Evolutionary conservation across 495 filamentous ascomycete species (phyloP).

Genomic region (Talaromyces thailandensis): DNA sequence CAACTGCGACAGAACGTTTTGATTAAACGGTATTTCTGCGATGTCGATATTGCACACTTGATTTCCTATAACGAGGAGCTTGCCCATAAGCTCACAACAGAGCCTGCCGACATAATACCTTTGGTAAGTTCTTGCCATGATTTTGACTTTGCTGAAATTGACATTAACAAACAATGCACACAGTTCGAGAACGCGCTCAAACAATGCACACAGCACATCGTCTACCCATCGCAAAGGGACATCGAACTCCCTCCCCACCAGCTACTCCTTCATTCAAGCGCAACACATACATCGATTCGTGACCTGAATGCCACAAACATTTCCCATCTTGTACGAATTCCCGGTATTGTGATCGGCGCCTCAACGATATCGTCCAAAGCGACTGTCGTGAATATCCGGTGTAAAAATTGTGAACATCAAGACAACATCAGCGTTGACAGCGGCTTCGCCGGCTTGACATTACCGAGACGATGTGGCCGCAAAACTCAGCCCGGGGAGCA

Average conservation of each 20-base stretch:
- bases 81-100: conserved; percentile 80
- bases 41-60: conserved; percentile 92
- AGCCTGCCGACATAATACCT: conserved; percentile 89
- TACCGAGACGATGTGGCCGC: conserved; percentile 70
- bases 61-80: conserved; percentile 97
- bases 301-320: conserved; percentile 89
- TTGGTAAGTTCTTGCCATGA: conserved; percentile 45
- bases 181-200: conserved; percentile 89
- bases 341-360: conserved; percentile 95
- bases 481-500: conserved; percentile 47
- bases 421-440: conserved; percentile 65
- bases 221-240: conserved; percentile 66
- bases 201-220: conserved; percentile 85
- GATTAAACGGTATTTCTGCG: conserved; percentile 90
- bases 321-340: conserved; percentile 89
- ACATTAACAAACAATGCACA: conserved; percentile 2
- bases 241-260: conserved; percentile 77
- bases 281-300: conserved; percentile 85
- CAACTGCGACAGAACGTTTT: conserved; percentile 94
- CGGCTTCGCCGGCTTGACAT: conserved; percentile 76
- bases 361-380: conserved; percentile 95
- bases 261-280: conserved; percentile 87
- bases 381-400: conserved; percentile 77
- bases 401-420: conserved; percentile 72
- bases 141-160: not conserved